Base-by-base conservation (phyloP, 2,329 filamentous ascomycete species). In the Leptographium lundbergii region DNA sequence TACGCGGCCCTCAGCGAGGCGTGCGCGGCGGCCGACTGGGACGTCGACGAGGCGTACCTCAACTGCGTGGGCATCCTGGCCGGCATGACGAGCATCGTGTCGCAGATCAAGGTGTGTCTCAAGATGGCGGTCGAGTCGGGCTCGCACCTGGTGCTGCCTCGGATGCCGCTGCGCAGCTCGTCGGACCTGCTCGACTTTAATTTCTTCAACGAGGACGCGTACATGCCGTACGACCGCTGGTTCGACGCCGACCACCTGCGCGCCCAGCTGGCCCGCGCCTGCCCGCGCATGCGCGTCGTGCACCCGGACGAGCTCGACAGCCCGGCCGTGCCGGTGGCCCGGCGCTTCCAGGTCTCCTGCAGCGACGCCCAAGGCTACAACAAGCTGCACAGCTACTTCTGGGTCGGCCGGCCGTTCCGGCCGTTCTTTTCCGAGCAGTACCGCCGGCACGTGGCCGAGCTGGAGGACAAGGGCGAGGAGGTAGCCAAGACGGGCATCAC, bases 51-150 rank as follows among this genome's bases (percentile, higher is more conserved):
- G 45, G 66, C 67, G 6, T 72, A 68, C 56, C 57, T 72, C 27
- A 62, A 68, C 58, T 72, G 70, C 61, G 66, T 60, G 19, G 66
- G 63, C 42, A 71, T 72, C 56, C 57, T 63, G 22, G 67, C 68
- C 11, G 70, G 69, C 29, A 62, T 72, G 54, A 71, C 69, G 6
- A 65, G 63, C 39, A 68, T 72, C 57, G 65, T 72, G 57, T 70
- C 68, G 7, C 68, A 71, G 61, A 60, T 72, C 51, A 71, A 69
- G 62, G 66, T 68, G 27, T 72, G 70, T 59, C 60, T 71, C 36
- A 71, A 72, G 61, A 70, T 70, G 68, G 69, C 69, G 53, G 54
- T 70, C 14, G 69, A 71, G 6, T 62, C 69, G 3, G 69, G 69
- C 19, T 64, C 65, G 2, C 63, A 65, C 54, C 56, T 71, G 1